A percentile compares a stretch with the other conserved stretches of the same genome.
Conservation (phyloP, 768 basidiomycete species). For the Chalciporus chontae region DNA sequence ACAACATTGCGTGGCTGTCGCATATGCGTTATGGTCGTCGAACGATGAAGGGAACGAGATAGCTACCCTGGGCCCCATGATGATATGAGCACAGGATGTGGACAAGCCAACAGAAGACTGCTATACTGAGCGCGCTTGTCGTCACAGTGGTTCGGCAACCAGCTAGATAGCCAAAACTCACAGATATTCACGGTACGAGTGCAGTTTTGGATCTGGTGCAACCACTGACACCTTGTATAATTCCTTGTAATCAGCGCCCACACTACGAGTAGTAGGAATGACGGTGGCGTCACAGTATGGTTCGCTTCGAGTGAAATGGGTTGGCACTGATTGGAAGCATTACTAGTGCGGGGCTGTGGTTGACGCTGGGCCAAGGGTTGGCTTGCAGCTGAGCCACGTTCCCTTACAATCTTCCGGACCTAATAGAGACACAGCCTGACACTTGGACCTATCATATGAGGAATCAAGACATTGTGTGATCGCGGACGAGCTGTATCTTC, state of each 20-base stretch:
- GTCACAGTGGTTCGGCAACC: background rate
- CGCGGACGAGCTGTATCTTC: too few relatives aligned
- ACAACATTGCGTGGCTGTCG: conserved; percentile 30
- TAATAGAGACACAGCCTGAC: background rate
- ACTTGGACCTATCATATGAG: too few relatives aligned
- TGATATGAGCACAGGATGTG: background rate
- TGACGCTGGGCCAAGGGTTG: too few relatives aligned
- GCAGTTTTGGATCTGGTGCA: background rate
- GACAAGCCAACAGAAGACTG: background rate
- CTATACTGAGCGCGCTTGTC: background rate
- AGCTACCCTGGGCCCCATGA: conserved; percentile 8
- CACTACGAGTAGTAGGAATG: too few relatives aligned
- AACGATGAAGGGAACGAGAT: background rate
- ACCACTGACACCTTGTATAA: too few relatives aligned
- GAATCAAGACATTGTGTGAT: too few relatives aligned
- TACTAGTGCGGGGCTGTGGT: too few relatives aligned
- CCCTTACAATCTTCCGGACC: background rate
- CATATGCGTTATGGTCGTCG: background rate
- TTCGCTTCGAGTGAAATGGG: background rate
- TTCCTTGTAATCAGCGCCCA: too few relatives aligned
- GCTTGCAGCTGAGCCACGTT: conserved; percentile 23
- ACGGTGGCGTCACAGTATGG: too few relatives aligned
- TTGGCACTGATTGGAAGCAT: too few relatives aligned
- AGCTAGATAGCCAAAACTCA: background rate
- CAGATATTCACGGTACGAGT: background rate